A percentile compares a stretch with the other conserved stretches of the same genome.
These are phyloP conservation scores for Cucurbita moschata DNA, from an alignment of 306 rosid species.

Conservation along the genomic window DNA sequence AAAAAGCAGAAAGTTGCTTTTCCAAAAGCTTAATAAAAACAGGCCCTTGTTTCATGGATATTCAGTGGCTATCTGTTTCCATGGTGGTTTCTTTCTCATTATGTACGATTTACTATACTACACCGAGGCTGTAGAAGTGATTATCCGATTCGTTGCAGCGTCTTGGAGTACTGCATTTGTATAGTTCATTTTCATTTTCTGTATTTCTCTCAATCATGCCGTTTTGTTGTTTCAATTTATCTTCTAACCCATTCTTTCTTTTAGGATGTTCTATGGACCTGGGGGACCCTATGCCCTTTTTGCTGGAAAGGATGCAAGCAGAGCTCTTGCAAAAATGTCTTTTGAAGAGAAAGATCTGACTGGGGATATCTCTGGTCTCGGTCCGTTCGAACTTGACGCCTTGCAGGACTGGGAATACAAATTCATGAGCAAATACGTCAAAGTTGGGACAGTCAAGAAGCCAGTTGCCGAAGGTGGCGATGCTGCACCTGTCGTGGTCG, in stretches of 20 bases:
- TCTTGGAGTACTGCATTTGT: neutral
- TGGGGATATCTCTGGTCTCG: slow-evolving; percentile 75
- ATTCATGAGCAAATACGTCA: slow-evolving; percentile 73
- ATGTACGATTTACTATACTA: neutral
- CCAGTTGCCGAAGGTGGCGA: slow-evolving; percentile 29
- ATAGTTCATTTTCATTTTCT: neutral
- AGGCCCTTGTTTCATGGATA: neutral
- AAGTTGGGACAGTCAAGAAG: slow-evolving; percentile 64
- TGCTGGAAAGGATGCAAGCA: slow-evolving; percentile 95
- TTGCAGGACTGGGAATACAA: slow-evolving; percentile 96
- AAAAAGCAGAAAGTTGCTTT: neutral
- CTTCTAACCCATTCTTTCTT: neutral
- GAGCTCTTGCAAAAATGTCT: slow-evolving; percentile 97
- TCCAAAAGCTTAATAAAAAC: neutral
- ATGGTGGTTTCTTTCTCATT: neutral
- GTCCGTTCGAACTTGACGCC: slow-evolving; percentile 60
- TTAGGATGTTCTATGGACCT: slow-evolving; percentile 94
- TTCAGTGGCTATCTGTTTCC: neutral
- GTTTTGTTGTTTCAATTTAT: slow-evolving; percentile 2
- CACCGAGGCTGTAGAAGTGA: neutral
- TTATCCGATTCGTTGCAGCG: neutral
- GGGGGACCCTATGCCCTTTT: slow-evolving; percentile 94
- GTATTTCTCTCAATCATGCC: neutral
- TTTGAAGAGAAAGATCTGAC: slow-evolving; percentile 82
- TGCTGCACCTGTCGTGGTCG: slow-evolving; percentile 23